Base-by-base conservation (phyloP, 2,329 filamentous ascomycete genomes). In the Penicillium sp. region DNA sequence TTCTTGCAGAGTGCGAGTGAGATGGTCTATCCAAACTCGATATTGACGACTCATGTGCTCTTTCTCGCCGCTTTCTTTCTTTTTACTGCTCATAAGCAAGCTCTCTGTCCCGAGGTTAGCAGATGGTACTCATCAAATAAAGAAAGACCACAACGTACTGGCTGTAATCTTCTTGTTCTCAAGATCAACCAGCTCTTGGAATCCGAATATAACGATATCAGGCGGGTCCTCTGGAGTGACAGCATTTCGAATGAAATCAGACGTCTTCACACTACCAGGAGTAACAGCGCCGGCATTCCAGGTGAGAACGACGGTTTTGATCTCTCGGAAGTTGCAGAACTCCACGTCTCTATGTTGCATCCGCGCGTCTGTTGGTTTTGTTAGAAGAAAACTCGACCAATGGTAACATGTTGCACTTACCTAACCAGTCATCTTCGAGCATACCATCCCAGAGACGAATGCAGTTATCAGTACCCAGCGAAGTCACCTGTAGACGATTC, bases 201-300 rank as follows among this genome's bases (percentile, higher is more conserved):
- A 99, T 1, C 92, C 93, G 78, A 99, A 99, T 1, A 97, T 85
- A 2, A 97, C 77, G 47, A 99, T 92, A 64, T 97, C 94, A 0
- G 94, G 91, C 7, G 89, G 86, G 38, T 88, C 83, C 58, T 89
- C 87, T n/a, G 83, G 84, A 60, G 87, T 84, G 24, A 99, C 79
- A 14, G 96, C 82, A 54, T 93, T 86, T 60, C 86, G 86, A 67
- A 97, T 89, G 71, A 97, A 97, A 42, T 82, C 81, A 10, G 84
- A 83, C 66, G 96, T 91, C 51, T 89, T 84, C 32, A 97, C 78
- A 66, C 87, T 90, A 55, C 86, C 87, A 0, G 94, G 94, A n/a
- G 94, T 96, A 14, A 89, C 88, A n/a, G 94, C 94, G 1, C 94
- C 94, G 1, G 92, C 93, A 71, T 99, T 99, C 94, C 94, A 99